phyloP scores from a whole-genome alignment of 805 yeast species.

The Tetrapisispora phaffii region DNA sequence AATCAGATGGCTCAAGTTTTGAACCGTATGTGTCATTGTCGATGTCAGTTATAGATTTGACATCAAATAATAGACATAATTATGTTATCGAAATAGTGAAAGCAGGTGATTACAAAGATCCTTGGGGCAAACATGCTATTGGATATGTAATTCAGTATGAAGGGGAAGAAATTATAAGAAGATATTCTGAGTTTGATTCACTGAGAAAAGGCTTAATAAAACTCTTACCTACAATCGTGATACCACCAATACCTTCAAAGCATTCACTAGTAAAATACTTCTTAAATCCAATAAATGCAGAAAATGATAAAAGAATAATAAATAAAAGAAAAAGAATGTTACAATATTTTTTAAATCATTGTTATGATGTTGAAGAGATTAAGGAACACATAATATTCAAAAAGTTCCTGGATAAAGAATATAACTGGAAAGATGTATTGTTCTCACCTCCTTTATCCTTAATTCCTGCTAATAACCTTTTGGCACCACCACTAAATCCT shows the following conservation, averaged over 20 bases:
- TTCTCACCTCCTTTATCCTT: conserved; percentile 44
- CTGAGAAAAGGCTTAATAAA: conserved; percentile 61
- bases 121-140: conserved; percentile 63
- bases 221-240: conserved; percentile 67
- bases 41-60: conserved; percentile 18
- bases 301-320: conserved; percentile 37
- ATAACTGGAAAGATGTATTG: conserved; percentile 72
- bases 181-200: conserved; percentile 89
- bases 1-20: neutral
- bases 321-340: conserved; percentile 70
- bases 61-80: conserved; percentile 3
- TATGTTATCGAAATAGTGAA: conserved; percentile 46
- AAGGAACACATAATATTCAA: conserved; percentile 53
- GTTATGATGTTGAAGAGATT: conserved; percentile 48
- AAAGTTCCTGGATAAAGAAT: conserved; percentile 76
- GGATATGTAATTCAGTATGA: conserved; percentile 68
- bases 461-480: conserved; percentile 43
- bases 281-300: conserved; percentile 35
- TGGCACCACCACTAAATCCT: conserved; percentile 56
- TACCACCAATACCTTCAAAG: conserved; percentile 92
- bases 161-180: conserved; percentile 56
- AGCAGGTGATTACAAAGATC: conserved; percentile 81
- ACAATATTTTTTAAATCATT: conserved; percentile 67
- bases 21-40: conserved; percentile 25
- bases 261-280: conserved; percentile 48